Conservation (phyloP, 148 eudicot genomes). For the Polygonum maritimum region DNA sequence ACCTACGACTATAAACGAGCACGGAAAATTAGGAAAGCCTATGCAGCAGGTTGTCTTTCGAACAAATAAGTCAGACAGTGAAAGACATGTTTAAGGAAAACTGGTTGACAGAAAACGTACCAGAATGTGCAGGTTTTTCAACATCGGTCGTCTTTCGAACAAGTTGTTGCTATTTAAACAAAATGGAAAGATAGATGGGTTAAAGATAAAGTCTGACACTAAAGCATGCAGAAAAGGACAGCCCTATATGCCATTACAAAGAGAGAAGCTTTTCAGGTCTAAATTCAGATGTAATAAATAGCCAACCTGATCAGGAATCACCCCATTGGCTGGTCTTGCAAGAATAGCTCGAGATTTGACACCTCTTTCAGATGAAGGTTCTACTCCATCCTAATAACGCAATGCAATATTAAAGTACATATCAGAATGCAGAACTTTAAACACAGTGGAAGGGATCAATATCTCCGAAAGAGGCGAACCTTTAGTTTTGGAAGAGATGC, state of each 20-base stretch:
- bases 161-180: conserved; percentile 28
- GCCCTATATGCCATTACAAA: neutral
- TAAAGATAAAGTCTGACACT: neutral
- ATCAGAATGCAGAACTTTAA: neutral
- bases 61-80: neutral
- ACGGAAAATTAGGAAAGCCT: neutral
- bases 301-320: conserved; percentile 66
- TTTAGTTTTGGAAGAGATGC: conserved; percentile 44
- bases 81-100: neutral
- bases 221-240: neutral
- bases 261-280: neutral
- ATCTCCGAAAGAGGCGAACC: conserved; percentile 27
- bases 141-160: conserved; percentile 47
- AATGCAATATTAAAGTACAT: conserved; percentile 9
- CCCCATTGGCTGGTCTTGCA: conserved; percentile 63
- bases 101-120: conserved; percentile 28
- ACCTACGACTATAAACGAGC: neutral
- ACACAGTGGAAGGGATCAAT: neutral
- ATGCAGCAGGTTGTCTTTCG: neutral
- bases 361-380: conserved; percentile 70
- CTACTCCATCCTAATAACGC: conserved; percentile 47
- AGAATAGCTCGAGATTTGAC: conserved; percentile 65
- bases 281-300: neutral
- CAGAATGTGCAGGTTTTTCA: conserved; percentile 57
- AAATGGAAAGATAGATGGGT: conserved; percentile 2